phyloP scores from a whole-genome alignment of 139 green algal species.

The Picochlorum sp. region DNA sequence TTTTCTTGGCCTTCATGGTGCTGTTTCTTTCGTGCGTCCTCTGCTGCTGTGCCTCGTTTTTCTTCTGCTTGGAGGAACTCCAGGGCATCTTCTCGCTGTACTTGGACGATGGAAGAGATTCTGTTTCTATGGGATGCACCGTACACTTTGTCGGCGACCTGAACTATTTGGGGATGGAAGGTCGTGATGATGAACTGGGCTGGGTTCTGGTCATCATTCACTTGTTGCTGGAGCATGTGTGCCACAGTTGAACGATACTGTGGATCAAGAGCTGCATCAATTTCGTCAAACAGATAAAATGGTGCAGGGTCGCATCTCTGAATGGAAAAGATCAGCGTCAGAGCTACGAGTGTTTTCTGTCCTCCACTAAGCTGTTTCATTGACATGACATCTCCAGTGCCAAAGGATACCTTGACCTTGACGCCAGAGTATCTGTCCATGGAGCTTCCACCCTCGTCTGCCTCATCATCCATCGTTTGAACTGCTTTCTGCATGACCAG shows the following conservation, averaged over 20 bases:
- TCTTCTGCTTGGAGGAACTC: slow-evolving; percentile 62
- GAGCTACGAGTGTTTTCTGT: slow-evolving; percentile 95
- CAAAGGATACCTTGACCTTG: slow-evolving; percentile 81
- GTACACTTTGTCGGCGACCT: slow-evolving; percentile 76
- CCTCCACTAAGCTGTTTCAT: slow-evolving; percentile 90
- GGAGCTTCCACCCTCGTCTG: slow-evolving; percentile 16
- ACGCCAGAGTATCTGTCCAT: slow-evolving; percentile 81
- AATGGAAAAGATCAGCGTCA: slow-evolving; percentile 98
- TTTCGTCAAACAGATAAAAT: slow-evolving; percentile 99
- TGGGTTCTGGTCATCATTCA: slow-evolving; percentile 48
- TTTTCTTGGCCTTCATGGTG: neutral
- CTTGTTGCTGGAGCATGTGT: slow-evolving; percentile 68
- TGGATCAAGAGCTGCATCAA: slow-evolving; percentile 95
- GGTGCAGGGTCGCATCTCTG: slow-evolving; percentile 93
- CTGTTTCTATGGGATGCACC: slow-evolving; percentile 83
- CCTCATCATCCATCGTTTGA: slow-evolving; percentile 18
- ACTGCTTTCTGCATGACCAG: slow-evolving; percentile 76
- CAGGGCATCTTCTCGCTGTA: slow-evolving; percentile 60
- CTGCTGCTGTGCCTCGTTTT: neutral
- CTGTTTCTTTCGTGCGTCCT: neutral
- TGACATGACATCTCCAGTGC: slow-evolving; percentile 64
- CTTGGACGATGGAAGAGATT: slow-evolving; percentile 38
- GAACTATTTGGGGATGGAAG: slow-evolving; percentile 91
- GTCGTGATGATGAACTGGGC: slow-evolving; percentile 98
- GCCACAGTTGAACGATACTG: slow-evolving; percentile 85